Base-by-base conservation (phyloP, 192 early-diverging fungal species). In the Chytriomyces hyalinus region DNA sequence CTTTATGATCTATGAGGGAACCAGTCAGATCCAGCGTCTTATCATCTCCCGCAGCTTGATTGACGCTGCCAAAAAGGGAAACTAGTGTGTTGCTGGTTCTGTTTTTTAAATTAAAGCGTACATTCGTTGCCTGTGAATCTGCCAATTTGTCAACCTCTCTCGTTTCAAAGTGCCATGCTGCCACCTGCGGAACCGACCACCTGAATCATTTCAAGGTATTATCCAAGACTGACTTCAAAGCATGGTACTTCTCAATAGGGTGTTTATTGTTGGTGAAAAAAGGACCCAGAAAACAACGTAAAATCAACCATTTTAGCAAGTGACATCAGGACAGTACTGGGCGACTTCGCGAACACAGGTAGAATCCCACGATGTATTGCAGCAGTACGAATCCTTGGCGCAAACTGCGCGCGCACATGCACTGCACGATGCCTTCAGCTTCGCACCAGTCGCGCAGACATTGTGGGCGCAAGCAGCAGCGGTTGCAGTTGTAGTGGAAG, bases 1-100 rank as follows among this genome's bases (percentile, higher is more conserved):
- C 80, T 97, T 96, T 86, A 93, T 93, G 83, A 97, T 98, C 71
- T 98, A 98, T 76, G 96, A 98, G 83, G 96, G 96, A 70, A 98
- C 96, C 5, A 93, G 92, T 26, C 95, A 98, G 86, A 94, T 98
- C 80, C 96, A 98, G 82, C 90, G 96, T 57, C 78, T 97, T 60
- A 93, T 98, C 71, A 94, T 97, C 82, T 94, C 94, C 59, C 91
- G 93, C 64, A 82, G 87, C 36, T 70, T 98, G 43, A 89, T 95
- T 59, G 93, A 96, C 76, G 61, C 71, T 7, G 80, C 86, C n/a
- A 87, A 87, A 78, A 75, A 79, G 51, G 85, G 85, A 15, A 49
- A 65, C 11, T 65, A 26, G 26, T n/a, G 24, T 43, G 43, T 48
- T 46, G 67, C 10, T 15, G 4, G 17, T 10, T 50, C 47, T 69